Evolutionary conservation across 2,329 filamentous ascomycete species (phyloP).

Genomic region (Nannizziopsis arthrosporioides): DNA sequence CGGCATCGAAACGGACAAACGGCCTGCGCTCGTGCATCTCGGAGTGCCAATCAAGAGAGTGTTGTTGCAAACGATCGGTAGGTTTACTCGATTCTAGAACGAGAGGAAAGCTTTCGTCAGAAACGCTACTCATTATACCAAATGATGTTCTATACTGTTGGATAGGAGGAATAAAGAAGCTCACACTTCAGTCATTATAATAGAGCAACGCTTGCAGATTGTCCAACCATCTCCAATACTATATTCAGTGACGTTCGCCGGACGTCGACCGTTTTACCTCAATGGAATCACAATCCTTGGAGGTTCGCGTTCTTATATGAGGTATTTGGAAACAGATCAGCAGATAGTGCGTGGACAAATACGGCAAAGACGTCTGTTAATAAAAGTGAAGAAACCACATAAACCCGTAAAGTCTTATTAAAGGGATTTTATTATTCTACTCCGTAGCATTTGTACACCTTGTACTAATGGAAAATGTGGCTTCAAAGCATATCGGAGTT

Average conservation of each 20-base stretch:
- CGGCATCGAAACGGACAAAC: conserved; percentile 6
- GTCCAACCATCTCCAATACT: background rate
- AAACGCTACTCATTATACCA: background rate
- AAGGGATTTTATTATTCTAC: too few relatives aligned
- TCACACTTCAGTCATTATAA: conserved; percentile 7
- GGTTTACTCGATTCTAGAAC: background rate
- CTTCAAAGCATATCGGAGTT: too few relatives aligned
- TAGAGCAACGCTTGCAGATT: background rate
- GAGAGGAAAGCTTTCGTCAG: background rate
- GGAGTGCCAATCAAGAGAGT: background rate
- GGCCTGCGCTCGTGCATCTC: conserved; percentile 10
- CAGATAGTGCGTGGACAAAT: background rate
- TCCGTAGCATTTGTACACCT: too few relatives aligned
- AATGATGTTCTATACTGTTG: background rate
- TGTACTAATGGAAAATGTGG: too few relatives aligned
- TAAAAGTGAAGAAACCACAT: too few relatives aligned
- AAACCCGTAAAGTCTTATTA: too few relatives aligned
- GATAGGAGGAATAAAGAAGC: background rate
- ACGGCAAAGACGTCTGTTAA: too few relatives aligned
- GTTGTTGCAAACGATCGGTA: background rate
- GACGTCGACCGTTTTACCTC: too few relatives aligned
- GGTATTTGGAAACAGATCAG: too few relatives aligned
- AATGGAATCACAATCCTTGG: too few relatives aligned
- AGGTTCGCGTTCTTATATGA: too few relatives aligned
- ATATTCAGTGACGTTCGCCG: too few relatives aligned